Conservation (phyloP, 1,139 yeast genomes). For the Groenewaldozyma sp. region DNA sequence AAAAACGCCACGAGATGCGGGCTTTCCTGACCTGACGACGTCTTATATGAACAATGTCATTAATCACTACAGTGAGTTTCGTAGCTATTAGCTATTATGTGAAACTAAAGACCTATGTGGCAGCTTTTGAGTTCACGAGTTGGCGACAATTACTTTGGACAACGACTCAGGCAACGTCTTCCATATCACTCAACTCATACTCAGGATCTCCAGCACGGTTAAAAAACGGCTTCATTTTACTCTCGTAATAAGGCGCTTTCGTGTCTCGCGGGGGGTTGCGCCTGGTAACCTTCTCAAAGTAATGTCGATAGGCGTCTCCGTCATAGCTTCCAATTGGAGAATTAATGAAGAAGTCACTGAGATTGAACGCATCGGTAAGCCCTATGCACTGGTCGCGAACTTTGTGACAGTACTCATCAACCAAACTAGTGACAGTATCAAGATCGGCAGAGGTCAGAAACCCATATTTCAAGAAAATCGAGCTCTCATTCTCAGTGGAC, state of each 20-base stretch:
- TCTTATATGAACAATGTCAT: too few relatives aligned
- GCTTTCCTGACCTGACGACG: too few relatives aligned
- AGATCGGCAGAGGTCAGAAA: constrained; percentile 37
- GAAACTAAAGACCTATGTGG: too few relatives aligned
- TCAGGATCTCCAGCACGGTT: constrained; percentile 23
- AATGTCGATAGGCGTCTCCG: constrained; percentile 81
- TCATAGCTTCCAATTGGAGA: constrained; percentile 77
- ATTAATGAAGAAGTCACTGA: constrained; percentile 76
- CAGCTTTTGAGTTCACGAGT: too few relatives aligned
- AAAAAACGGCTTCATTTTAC: constrained; percentile 34
- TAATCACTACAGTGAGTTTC: too few relatives aligned
- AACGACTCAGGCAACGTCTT: constrained; percentile 4
- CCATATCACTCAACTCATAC: constrained; percentile 8
- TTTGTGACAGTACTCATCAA: constrained; percentile 29
- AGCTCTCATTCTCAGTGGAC: constrained; percentile 66
- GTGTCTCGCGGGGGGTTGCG: constrained; percentile 28
- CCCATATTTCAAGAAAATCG: constrained; percentile 60
- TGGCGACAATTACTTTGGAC: too few relatives aligned
- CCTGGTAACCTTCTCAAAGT: constrained; percentile 36
- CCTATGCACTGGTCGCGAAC: constrained; percentile 65
- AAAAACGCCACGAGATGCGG: too few relatives aligned
- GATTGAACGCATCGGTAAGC: constrained; percentile 81
- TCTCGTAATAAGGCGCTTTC: constrained; percentile 34
- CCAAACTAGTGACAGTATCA: constrained; percentile 27
- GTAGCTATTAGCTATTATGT: too few relatives aligned